Conservation (phyloP, 805 yeast species). For the Tetrapisispora pingtungensis region DNA sequence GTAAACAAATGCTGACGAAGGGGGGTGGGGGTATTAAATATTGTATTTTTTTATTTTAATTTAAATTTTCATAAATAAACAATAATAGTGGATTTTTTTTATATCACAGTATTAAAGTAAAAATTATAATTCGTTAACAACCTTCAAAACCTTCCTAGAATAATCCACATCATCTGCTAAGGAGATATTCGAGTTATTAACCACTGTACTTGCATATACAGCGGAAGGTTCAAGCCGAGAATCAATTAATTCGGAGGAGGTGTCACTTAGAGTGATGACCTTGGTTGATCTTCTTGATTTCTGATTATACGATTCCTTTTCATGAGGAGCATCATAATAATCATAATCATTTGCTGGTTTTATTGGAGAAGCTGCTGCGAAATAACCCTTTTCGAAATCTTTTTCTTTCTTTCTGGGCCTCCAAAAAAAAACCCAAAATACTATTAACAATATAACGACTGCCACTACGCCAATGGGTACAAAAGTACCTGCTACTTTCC, state of each 20-base stretch:
- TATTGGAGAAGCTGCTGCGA: conserved; percentile 14
- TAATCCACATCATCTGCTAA: conserved; percentile 42
- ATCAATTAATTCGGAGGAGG: conserved; percentile 20
- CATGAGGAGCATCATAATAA: conserved; percentile 1
- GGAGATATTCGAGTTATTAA: conserved; percentile 19
- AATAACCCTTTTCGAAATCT: conserved; percentile 21
- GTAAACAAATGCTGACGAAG: not conserved
- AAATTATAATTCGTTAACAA: conserved; percentile 26
- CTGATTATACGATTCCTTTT: conserved; percentile 4
- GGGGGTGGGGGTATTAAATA: not conserved
- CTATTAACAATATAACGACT: conserved; percentile 33
- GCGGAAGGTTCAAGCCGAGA: conserved; percentile 25
- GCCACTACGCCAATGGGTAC: conserved; percentile 65
- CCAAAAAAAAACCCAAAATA: conserved; percentile 34
- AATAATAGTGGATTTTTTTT: not conserved
- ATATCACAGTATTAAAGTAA: not conserved
- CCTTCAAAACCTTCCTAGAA: conserved; percentile 37
- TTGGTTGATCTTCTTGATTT: conserved; percentile 1
- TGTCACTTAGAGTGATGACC: not conserved
- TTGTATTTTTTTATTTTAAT: too few relatives aligned
- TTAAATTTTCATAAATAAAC: too few relatives aligned
- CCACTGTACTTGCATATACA: conserved; percentile 8
- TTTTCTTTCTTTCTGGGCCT: conserved; percentile 10
- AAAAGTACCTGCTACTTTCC: conserved; percentile 80
- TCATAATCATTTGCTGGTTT: conserved; percentile 3